These are phyloP conservation scores for Extremus antarcticus DNA, from an alignment of 495 filamentous ascomycete species.

Conservation along the genomic window DNA sequence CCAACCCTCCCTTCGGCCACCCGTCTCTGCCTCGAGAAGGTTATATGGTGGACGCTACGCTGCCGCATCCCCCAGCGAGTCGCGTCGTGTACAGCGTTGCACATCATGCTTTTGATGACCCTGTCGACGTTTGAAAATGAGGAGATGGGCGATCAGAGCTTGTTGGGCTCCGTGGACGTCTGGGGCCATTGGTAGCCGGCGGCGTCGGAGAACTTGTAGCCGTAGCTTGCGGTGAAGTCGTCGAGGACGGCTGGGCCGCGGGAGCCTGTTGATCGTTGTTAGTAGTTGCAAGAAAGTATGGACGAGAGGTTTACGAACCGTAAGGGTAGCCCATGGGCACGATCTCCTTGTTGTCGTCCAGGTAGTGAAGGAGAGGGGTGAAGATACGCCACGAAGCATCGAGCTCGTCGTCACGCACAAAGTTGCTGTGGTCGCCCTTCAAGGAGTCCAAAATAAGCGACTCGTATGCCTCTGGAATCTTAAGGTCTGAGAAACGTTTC, in stretches of 20 bases:
- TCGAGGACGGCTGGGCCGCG: constrained; percentile 93
- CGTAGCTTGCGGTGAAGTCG: constrained; percentile 95
- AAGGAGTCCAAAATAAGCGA: constrained; percentile 93
- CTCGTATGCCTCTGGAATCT: constrained; percentile 99
- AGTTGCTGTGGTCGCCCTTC: constrained; percentile 99
- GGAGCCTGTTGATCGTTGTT: constrained; percentile 50
- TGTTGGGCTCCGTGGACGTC: constrained; percentile 54
- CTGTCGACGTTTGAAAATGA: neutral
- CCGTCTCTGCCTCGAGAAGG: neutral
- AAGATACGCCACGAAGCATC: constrained; percentile 99
- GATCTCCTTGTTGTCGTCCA: constrained; percentile 98
- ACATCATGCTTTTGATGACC: neutral
- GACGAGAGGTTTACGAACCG: constrained; percentile 47
- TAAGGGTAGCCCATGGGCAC: constrained; percentile 99
- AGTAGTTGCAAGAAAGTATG: neutral
- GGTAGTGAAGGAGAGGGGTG: constrained; percentile 90
- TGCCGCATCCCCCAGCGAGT: neutral
- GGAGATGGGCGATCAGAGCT: constrained; percentile 24
- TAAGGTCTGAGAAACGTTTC: constrained; percentile 95
- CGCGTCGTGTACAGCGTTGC: neutral
- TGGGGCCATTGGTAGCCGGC: constrained; percentile 92
- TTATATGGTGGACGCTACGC: neutral
- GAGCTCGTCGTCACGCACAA: constrained; percentile 96
- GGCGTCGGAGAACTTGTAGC: constrained; percentile 97
- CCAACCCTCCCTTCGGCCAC: neutral